These are phyloP conservation scores for Populus simonii DNA, from an alignment of 345 rosid species.

Conservation along the genomic window DNA sequence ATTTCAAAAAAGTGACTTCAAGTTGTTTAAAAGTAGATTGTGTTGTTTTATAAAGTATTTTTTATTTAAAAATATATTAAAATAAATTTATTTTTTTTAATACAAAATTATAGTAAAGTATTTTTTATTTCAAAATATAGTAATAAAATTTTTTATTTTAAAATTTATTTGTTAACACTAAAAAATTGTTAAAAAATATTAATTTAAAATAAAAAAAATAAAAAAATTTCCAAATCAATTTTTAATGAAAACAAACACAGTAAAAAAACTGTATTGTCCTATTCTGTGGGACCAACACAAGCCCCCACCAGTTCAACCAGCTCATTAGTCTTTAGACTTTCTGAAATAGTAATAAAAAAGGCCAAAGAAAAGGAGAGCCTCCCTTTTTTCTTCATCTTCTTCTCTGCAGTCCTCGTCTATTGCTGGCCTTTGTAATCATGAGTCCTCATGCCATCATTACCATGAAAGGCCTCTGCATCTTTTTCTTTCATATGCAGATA, in stretches of 20 bases:
- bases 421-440: conserved; percentile 65
- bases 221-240: too few relatives aligned
- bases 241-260: too few relatives aligned
- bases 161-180: too few relatives aligned
- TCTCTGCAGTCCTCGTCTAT: conserved; percentile 37
- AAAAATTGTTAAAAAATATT: too few relatives aligned
- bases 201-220: too few relatives aligned
- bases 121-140: too few relatives aligned
- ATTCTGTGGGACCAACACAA: conserved; percentile 19
- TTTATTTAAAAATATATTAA: too few relatives aligned
- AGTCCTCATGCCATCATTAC: conserved; percentile 63
- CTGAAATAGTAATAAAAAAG: background rate
- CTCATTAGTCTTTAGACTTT: conserved; percentile 9
- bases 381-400: conserved; percentile 10
- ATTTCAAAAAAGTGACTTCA: conserved; percentile 14
- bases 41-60: too few relatives aligned
- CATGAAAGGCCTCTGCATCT: conserved; percentile 36
- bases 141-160: too few relatives aligned
- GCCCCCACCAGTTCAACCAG: background rate
- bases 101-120: too few relatives aligned
- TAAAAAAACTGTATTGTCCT: conserved; percentile 16
- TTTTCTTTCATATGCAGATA: conserved; percentile 20
- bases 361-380: background rate
- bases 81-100: too few relatives aligned
- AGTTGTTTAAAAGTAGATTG: background rate